Conservation (phyloP, 768 basidiomycete species). For the Leccinum aurantiacum region DNA sequence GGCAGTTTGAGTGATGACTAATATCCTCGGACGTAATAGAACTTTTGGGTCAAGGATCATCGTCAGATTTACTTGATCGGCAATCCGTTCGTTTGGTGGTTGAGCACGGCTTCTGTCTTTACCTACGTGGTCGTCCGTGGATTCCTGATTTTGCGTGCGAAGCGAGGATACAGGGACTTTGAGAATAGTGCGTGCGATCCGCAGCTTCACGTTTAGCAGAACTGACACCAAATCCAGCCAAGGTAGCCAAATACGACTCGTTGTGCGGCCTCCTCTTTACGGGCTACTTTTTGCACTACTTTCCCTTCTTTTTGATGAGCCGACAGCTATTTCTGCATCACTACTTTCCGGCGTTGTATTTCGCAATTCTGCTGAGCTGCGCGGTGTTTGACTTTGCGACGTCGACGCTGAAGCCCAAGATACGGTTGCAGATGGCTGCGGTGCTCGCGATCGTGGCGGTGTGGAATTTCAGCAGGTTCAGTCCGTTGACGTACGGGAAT, state of each 20-base stretch:
- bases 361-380: constrained; percentile 77
- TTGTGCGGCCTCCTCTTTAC: constrained; percentile 89
- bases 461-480: constrained; percentile 77
- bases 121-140: constrained; percentile 70
- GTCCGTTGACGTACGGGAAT: constrained; percentile 79
- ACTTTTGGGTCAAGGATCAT: constrained; percentile 98
- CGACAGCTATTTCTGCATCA: constrained; percentile 98
- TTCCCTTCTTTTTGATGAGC: constrained; percentile 96
- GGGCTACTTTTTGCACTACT: constrained; percentile 91
- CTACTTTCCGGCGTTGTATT: constrained; percentile 97
- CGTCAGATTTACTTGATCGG: constrained; percentile 94
- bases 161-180: constrained; percentile 90
- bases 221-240: constrained; percentile 49
- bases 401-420: constrained; percentile 68
- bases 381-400: constrained; percentile 85
- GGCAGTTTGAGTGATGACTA: constrained; percentile 2
- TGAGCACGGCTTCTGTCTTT: constrained; percentile 69
- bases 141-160: constrained; percentile 81
- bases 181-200: constrained; percentile 68
- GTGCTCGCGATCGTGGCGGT: constrained; percentile 71
- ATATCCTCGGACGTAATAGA: constrained; percentile 44
- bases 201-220: constrained; percentile 3
- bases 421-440: constrained; percentile 79
- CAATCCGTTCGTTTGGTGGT: constrained; percentile 93
- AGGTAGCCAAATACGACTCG: constrained; percentile 88